These are phyloP conservation scores for Malassezia arunalokei DNA, from an alignment of 1,284 basidiomycete genomes.

Conservation along the genomic window DNA sequence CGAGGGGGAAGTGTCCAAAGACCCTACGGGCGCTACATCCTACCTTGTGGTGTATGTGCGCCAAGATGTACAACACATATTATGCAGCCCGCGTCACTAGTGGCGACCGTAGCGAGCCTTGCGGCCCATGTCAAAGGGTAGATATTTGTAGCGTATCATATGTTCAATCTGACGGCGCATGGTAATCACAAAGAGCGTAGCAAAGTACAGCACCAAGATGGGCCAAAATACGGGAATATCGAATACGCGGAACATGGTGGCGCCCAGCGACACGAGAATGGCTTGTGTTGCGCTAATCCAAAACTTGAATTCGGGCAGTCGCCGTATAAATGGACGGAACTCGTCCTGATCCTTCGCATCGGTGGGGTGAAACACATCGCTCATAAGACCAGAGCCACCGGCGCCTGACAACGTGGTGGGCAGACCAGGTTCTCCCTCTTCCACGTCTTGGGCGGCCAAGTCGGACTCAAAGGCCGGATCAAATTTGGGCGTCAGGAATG, in stretches of 20 bases:
- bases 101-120: slow-evolving; percentile 51
- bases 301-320: slow-evolving; percentile 83
- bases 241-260: slow-evolving; percentile 50
- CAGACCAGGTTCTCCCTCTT: slow-evolving; percentile 64
- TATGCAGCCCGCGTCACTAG: slow-evolving; percentile 16
- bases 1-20: slow-evolving; percentile 26
- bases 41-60: slow-evolving; percentile 43
- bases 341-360: slow-evolving; percentile 53
- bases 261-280: slow-evolving; percentile 61
- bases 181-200: slow-evolving; percentile 48
- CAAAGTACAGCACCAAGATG: slow-evolving; percentile 71
- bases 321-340: slow-evolving; percentile 70
- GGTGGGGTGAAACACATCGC: slow-evolving; percentile 50
- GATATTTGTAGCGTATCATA: slow-evolving; percentile 88
- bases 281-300: slow-evolving; percentile 88
- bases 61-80: slow-evolving; percentile 13
- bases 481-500: slow-evolving; percentile 83
- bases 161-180: slow-evolving; percentile 53
- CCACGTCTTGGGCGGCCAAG: slow-evolving; percentile 81
- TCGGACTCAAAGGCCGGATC: slow-evolving; percentile 91
- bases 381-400: slow-evolving; percentile 27
- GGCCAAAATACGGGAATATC: slow-evolving; percentile 98
- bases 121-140: slow-evolving; percentile 80
- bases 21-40: slow-evolving; percentile 39
- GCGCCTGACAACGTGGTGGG: slow-evolving; percentile 29